Base-by-base conservation (phyloP, 768 basidiomycete species). In the Hericium rajendrae region DNA sequence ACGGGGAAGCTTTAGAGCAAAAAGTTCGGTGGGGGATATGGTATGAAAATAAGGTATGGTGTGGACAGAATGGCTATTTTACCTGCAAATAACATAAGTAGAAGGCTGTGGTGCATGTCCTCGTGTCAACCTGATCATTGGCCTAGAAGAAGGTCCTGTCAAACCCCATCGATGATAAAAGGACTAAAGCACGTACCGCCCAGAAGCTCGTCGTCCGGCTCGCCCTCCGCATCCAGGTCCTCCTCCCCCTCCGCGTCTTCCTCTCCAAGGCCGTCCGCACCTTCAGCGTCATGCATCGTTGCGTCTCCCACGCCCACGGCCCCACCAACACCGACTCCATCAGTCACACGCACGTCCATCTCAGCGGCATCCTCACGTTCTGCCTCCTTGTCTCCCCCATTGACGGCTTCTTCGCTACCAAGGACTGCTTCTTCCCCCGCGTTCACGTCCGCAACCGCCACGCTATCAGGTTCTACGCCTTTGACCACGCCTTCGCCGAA, bases 221-320 rank as follows among this genome's bases (percentile, higher is more conserved):
- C 70, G 12, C 68, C 70, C 51, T 70, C 70, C 20, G 67, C 69
- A 28, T 71, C 71, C 38, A 60, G 28, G 48, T 72, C 71, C 5
- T 62, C 65, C 40, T 69, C 67, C 15, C 64, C 69, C 52, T 70
- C 70, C 20, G 64, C 69, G 72, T 68, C 68, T 56, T 73, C 75
- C 60, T 78, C 76, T 55, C 68, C 70, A 10, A 70, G 68, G 4
- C 32, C 32, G 8, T 32, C 32, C 32, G 6, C 32, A 32, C 9
- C 32, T 37, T 68, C 70, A 13, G 61, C 64, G 38, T 67, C 68
- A n/a, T 63, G 67, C 48, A 66, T 69, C 18, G 64, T 67, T 71
- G 67, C 67, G 54, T 73, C 74, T 60, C 80, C 78, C 5, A 71
- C 72, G 50, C 74, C 74, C n/a, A 71, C 75, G 58, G 75, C 73